Evolutionary conservation across 805 yeast species (phyloP), one percentile per base, ranked within the genome.

Genomic region (Ogataea methanolica): DNA sequence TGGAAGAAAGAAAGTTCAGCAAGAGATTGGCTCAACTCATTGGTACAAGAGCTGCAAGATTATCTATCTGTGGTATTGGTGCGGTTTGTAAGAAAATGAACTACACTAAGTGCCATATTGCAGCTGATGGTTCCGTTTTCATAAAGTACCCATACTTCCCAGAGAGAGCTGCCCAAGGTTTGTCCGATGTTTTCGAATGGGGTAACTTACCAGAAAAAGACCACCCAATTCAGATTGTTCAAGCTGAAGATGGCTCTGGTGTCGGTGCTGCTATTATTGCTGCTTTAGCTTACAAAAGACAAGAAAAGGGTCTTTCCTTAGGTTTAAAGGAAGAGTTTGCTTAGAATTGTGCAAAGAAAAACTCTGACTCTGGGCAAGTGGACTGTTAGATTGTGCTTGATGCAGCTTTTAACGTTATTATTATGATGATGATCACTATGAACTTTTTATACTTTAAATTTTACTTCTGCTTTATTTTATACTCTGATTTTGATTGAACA

Each of bases 201-300:
- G 69, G 66, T 4, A 63, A 59, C 19, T 14, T 63, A 40, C 57
- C 58, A 44, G 57, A 55, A 39, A 64, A 73, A 54, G 80, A 81
- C 50, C 89, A 89, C 67, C 98, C 98, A 55, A 83, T 94, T 62
- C 71, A 76, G 54, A 82, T 91, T 57, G 88, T 85, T 37, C 87
- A 95, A 49, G 98, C 99, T 55, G 97, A 92, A 73, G 99, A 94
- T 73, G 99, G 99, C 60, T 85, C 94, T 36, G 98, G 98, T 74
- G 97, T 88, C 42, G 99, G 99, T 66, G 99, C 99, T 47, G 99
- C 98, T 44, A 79, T 92, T 60, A 92, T 94, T 71, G 98, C 99
- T 46, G 97, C 98, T 39, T 79, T 92, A 69, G 85, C 98, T 48
- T 80, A 85, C 68, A 76, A 80, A 67, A 84, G 99, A 74, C 74